phyloP scores from a whole-genome alignment of 306 rosid species.

The Cucurbita moschata region DNA sequence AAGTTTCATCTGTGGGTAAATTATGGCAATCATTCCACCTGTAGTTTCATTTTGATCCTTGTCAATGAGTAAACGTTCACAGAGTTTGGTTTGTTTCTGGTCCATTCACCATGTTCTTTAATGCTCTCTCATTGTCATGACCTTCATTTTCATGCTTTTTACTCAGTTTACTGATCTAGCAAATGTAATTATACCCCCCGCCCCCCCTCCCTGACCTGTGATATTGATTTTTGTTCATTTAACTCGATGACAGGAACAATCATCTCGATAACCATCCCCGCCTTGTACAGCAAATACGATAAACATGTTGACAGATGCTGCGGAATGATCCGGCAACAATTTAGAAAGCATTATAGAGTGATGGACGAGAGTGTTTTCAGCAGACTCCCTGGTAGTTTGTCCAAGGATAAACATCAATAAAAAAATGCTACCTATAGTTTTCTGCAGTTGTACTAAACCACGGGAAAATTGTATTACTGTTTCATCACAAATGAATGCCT shows the following conservation, averaged over 20 bases:
- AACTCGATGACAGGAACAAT: conserved; percentile 47
- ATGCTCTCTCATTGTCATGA: not conserved
- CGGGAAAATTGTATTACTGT: not conserved
- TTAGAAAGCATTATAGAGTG: conserved; percentile 68
- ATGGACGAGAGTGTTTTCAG: conserved; percentile 64
- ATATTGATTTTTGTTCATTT: not conserved
- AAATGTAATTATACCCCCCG: not conserved
- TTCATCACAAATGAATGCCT: not conserved
- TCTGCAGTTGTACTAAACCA: not conserved
- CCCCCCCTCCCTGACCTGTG: not conserved
- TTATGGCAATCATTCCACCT: not conserved
- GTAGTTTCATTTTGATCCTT: not conserved
- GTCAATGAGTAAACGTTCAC: not conserved
- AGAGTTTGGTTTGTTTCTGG: not conserved
- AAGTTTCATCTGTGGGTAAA: not conserved
- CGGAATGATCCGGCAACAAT: conserved; percentile 50
- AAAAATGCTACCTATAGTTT: not conserved
- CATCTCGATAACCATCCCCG: conserved; percentile 51
- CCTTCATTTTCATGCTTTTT: not conserved
- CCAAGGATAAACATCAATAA: conserved; percentile 59
- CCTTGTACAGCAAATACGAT: conserved; percentile 52
- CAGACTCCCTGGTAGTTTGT: conserved; percentile 43
- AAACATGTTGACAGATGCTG: conserved; percentile 34
- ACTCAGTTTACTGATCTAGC: not conserved
- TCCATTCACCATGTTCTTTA: not conserved